Conservation (phyloP, 1,284 basidiomycete genomes). For the Trametes pubescens region DNA sequence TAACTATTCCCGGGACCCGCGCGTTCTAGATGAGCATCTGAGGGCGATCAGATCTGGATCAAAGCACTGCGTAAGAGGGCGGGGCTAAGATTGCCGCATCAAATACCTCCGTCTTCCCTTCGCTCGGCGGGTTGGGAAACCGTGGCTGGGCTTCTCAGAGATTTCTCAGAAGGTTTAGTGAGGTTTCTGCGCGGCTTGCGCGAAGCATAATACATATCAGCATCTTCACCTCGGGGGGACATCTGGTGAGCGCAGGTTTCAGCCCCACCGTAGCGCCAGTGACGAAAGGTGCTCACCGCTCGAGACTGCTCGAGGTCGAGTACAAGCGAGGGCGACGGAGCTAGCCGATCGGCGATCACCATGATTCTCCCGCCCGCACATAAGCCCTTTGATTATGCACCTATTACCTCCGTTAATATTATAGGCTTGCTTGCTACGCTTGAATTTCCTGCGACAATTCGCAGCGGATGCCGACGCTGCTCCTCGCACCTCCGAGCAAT, state of each 20-base stretch:
- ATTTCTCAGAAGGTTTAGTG: background rate
- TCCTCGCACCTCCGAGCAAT: background rate
- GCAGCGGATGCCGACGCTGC: background rate
- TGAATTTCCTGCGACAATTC: constrained; percentile 4
- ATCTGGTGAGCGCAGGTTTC: constrained; percentile 4
- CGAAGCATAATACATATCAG: background rate
- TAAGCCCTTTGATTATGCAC: constrained; percentile 8
- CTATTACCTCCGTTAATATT: constrained; percentile 4
- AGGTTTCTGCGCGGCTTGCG: background rate
- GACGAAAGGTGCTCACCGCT: constrained; percentile 12
- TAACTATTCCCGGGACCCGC: constrained; percentile 19
- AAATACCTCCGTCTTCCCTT: constrained; percentile 13
- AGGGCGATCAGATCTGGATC: constrained; percentile 28
- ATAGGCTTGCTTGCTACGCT: background rate
- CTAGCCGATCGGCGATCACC: constrained; percentile 18
- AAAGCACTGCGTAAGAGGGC: constrained; percentile 16
- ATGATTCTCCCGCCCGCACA: constrained; percentile 5
- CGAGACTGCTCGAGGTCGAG: constrained; percentile 10
- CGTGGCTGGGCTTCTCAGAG: background rate
- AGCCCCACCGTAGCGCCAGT: background rate
- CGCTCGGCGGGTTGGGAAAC: background rate
- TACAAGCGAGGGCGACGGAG: constrained; percentile 9
- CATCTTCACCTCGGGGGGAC: background rate
- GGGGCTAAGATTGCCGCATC: constrained; percentile 19
- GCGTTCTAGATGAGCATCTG: constrained; percentile 14